A percentile compares a stretch with the other conserved stretches of the same genome.
Evolutionary conservation across 1,284 basidiomycete species (phyloP).

Genomic region (Gomphus bonarii): DNA sequence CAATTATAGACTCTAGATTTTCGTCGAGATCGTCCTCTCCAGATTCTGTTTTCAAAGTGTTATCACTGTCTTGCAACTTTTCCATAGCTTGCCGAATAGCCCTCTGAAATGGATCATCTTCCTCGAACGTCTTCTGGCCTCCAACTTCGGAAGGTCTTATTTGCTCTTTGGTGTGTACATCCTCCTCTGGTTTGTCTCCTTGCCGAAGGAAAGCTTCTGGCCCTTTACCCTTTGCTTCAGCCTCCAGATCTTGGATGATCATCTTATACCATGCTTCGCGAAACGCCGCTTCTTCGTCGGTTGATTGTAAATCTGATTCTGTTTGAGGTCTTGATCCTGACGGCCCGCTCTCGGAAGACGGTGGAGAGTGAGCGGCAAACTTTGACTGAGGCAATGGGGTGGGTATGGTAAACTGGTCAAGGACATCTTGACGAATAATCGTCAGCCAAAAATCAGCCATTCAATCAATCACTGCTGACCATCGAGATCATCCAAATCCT

Average conservation of each 20-base stretch:
- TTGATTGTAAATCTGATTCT: slow-evolving; percentile 6
- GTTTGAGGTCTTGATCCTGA: slow-evolving; percentile 17
- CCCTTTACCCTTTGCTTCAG: slow-evolving; percentile 24
- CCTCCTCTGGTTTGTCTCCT: slow-evolving; percentile 10
- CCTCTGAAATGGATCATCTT: slow-evolving; percentile 55
- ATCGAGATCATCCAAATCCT: slow-evolving; percentile 69
- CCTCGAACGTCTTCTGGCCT: slow-evolving; percentile 6
- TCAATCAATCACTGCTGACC: slow-evolving; percentile 30
- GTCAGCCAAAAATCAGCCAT: not conserved
- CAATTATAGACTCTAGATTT: slow-evolving; percentile 68
- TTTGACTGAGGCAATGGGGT: slow-evolving; percentile 8
- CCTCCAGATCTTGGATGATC: slow-evolving; percentile 61
- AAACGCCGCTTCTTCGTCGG: slow-evolving; percentile 23
- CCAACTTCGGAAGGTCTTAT: slow-evolving; percentile 16
- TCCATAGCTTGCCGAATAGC: slow-evolving; percentile 75
- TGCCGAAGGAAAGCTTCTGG: slow-evolving; percentile 12
- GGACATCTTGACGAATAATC: slow-evolving; percentile 34
- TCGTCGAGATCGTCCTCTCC: slow-evolving; percentile 27
- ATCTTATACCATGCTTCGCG: slow-evolving; percentile 69
- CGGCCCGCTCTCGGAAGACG: slow-evolving; percentile 24
- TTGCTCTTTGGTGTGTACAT: slow-evolving; percentile 17
- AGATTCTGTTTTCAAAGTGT: slow-evolving; percentile 36
- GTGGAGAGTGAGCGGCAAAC: slow-evolving; percentile 13
- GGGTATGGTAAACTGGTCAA: slow-evolving; percentile 30
- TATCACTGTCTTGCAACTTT: slow-evolving; percentile 67